Conservation (phyloP, 371 early-diverging fungal genomes). For the Funneliformis caledonium region DNA sequence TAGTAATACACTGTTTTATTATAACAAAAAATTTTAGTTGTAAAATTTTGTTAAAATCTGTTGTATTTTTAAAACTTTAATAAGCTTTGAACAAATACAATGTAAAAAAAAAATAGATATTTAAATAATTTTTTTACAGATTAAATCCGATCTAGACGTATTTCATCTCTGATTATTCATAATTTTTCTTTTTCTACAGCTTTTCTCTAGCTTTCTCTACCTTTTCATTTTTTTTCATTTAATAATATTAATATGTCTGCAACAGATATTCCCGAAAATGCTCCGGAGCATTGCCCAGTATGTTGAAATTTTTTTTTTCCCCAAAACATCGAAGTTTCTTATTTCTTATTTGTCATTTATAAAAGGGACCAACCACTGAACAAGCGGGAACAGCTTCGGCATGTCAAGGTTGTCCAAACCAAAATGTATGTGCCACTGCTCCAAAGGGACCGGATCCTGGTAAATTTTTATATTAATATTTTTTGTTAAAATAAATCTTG, state of each 20-base stretch:
- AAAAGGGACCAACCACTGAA: constrained; percentile 83
- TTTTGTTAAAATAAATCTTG: neutral
- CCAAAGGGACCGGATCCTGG: constrained; percentile 96
- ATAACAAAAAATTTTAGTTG: too few relatives aligned
- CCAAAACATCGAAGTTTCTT: neutral
- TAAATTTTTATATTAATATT: constrained; percentile 40
- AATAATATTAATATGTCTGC: neutral
- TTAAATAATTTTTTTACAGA: too few relatives aligned
- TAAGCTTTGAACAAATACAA: too few relatives aligned
- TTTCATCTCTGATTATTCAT: too few relatives aligned
- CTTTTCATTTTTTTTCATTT: neutral
- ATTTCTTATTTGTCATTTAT: neutral
- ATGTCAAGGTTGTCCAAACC: constrained; percentile 98
- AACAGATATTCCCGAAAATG: constrained; percentile 55
- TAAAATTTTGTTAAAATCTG: too few relatives aligned
- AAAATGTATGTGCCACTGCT: constrained; percentile 85
- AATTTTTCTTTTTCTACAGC: too few relatives aligned
- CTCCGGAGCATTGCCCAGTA: constrained; percentile 77
- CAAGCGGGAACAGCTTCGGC: constrained; percentile 91
- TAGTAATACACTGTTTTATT: too few relatives aligned
- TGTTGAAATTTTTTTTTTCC: constrained; percentile 26
- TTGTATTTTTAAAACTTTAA: too few relatives aligned
- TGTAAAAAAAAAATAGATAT: too few relatives aligned
- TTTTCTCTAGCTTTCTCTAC: too few relatives aligned
- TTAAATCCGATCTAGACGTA: too few relatives aligned